phyloP scores from a whole-genome alignment of 108 stramenopile species.

The Bacterosira constricta region DNA sequence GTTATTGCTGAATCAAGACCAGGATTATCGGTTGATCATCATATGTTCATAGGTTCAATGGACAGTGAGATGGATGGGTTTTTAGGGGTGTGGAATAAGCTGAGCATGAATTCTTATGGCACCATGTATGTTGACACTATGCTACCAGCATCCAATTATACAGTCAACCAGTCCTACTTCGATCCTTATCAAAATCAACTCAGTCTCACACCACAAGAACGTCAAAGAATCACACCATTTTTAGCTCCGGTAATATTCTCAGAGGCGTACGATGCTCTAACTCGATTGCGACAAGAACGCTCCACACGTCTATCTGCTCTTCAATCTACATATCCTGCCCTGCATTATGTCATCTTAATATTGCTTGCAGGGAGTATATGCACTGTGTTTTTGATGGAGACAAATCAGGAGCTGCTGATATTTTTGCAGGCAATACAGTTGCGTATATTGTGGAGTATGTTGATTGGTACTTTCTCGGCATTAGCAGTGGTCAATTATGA shows the following conservation, averaged over 20 bases:
- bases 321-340: constrained; percentile 49
- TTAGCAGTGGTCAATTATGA: constrained; percentile 67
- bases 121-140: constrained; percentile 42
- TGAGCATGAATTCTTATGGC: constrained; percentile 28
- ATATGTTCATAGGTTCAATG: constrained; percentile 49
- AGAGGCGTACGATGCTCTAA: constrained; percentile 50
- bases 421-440: constrained; percentile 74
- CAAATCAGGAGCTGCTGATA: constrained; percentile 59
- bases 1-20: constrained; percentile 67
- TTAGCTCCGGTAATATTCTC: constrained; percentile 32
- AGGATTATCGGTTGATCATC: constrained; percentile 20
- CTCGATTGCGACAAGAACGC: constrained; percentile 55
- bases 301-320: constrained; percentile 55
- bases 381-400: constrained; percentile 59
- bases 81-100: constrained; percentile 40
- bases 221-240: constrained; percentile 24
- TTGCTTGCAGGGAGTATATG: constrained; percentile 51
- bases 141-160: constrained; percentile 31
- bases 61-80: constrained; percentile 73
- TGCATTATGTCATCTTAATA: constrained; percentile 57
- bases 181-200: constrained; percentile 21
- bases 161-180: constrained; percentile 18
- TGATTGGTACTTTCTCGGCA: constrained; percentile 66
- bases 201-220: constrained; percentile 20
- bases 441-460: constrained; percentile 66